A percentile compares a stretch with the other conserved stretches of the same genome.
phyloP scores from a whole-genome alignment of 805 yeast species.

The Wickerhamia fluorescens region DNA sequence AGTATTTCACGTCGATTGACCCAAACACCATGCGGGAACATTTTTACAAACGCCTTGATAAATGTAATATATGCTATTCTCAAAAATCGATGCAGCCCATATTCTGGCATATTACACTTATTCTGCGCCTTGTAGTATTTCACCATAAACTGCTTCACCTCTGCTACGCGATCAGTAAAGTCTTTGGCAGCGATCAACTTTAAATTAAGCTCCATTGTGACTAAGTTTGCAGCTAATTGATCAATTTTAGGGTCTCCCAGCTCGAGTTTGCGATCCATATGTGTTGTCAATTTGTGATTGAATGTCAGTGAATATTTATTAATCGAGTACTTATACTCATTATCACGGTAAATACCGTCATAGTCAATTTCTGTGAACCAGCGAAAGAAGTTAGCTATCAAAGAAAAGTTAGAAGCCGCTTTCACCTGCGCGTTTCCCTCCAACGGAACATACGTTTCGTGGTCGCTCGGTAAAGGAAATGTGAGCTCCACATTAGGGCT shows the following conservation, averaged over 20 bases:
- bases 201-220: conserved; percentile 32
- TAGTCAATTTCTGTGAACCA: conserved; percentile 21
- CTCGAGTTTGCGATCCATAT: conserved; percentile 28
- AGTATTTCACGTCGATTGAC: conserved; percentile 24
- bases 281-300: conserved; percentile 17
- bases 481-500: conserved; percentile 25
- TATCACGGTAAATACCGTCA: conserved; percentile 24
- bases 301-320: conserved; percentile 25
- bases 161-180: conserved; percentile 23
- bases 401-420: conserved; percentile 12
- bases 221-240: conserved; percentile 26
- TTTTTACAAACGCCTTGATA: conserved; percentile 22
- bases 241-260: conserved; percentile 27
- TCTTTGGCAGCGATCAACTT: conserved; percentile 29
- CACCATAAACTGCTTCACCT: conserved; percentile 34
- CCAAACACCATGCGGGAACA: conserved; percentile 41
- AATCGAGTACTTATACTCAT: conserved; percentile 28
- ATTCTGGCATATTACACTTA: conserved; percentile 30
- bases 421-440: conserved; percentile 25
- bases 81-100: conserved; percentile 18
- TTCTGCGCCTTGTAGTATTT: conserved; percentile 29
- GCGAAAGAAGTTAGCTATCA: conserved; percentile 26
- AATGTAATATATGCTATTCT: conserved; percentile 32
- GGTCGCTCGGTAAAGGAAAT: conserved; percentile 34
- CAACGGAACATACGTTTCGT: conserved; percentile 21